A percentile compares a stretch with the other conserved stretches of the same genome.
Conservation (phyloP, 208 protist species). For the Trypanosoma rangeli region DNA sequence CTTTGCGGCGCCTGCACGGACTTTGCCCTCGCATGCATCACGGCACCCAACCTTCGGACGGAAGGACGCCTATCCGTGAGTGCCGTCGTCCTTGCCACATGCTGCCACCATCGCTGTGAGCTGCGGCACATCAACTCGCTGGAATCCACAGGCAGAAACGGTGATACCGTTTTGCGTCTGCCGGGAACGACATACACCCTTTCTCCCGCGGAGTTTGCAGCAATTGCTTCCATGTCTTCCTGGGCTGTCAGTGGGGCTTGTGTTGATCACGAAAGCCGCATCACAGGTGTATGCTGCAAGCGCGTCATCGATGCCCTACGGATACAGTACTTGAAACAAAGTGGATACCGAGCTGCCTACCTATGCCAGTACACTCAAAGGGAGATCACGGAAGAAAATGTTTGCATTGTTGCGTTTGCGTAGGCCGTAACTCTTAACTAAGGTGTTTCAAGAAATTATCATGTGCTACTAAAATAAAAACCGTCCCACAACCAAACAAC, state of each 20-base stretch:
- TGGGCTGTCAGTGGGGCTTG: conserved; percentile 67
- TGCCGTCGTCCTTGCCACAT: conserved; percentile 67
- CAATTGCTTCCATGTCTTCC: conserved; percentile 70
- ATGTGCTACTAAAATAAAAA: too few species aligned
- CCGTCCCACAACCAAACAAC: too few species aligned
- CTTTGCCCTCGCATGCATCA: conserved; percentile 72
- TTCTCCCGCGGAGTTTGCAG: conserved; percentile 50
- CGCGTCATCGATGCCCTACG: conserved; percentile 66
- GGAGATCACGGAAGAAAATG: conserved; percentile 67
- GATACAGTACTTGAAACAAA: conserved; percentile 49
- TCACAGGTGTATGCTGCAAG: conserved; percentile 58
- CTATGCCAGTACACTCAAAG: conserved; percentile 51
- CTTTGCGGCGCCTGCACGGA: conserved; percentile 80
- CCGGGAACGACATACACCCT: conserved; percentile 39
- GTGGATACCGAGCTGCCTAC: conserved; percentile 43
- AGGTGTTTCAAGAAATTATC: background rate
- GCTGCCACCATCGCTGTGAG: conserved; percentile 81
- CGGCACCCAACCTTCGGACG: conserved; percentile 19
- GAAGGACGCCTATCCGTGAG: conserved; percentile 17
- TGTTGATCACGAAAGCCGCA: conserved; percentile 37
- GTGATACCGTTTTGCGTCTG: conserved; percentile 19
- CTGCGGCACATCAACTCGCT: conserved; percentile 54
- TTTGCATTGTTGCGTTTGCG: conserved; percentile 62
- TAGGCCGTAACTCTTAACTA: background rate
- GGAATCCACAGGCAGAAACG: too few species aligned